Conservation (phyloP, 192 early-diverging fungal genomes). For the Pilobolus umbonatus region DNA sequence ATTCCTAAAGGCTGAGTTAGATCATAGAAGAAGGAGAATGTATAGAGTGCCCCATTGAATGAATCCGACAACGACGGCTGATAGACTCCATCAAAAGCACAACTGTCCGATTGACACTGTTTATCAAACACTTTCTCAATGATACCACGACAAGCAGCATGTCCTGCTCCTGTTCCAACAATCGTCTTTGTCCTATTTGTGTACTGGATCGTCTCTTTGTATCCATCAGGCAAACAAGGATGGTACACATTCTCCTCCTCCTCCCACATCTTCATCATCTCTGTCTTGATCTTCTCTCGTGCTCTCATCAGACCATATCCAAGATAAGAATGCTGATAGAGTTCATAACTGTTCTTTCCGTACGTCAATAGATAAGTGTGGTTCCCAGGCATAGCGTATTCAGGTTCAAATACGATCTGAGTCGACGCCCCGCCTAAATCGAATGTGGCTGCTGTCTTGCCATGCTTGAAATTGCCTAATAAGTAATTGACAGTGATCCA, state of each 20-base stretch:
- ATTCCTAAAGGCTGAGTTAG: conserved; percentile 68
- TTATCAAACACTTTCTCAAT: conserved; percentile 73
- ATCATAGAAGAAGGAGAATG: conserved; percentile 97
- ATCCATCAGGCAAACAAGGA: conserved; percentile 67
- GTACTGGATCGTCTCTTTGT: conserved; percentile 44
- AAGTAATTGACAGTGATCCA: conserved; percentile 98
- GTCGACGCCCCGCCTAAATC: conserved; percentile 97
- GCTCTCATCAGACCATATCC: conserved; percentile 90
- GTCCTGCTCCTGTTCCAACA: conserved; percentile 55
- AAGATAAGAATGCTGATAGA: conserved; percentile 96
- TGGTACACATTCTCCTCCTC: conserved; percentile 38
- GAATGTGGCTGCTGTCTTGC: conserved; percentile 81
- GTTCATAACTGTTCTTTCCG: conserved; percentile 63
- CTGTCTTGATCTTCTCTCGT: conserved; percentile 64
- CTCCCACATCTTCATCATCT: conserved; percentile 32
- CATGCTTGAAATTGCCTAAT: conserved; percentile 47
- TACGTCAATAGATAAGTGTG: conserved; percentile 70
- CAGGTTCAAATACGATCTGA: conserved; percentile 96
- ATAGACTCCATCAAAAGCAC: conserved; percentile 91
- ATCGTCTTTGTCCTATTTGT: conserved; percentile 14
- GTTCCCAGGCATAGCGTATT: conserved; percentile 56
- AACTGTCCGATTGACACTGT: conserved; percentile 58
- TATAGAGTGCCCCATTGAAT: conserved; percentile 81
- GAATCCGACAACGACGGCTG: conserved; percentile 71
- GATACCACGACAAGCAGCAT: conserved; percentile 47